phyloP scores from a whole-genome alignment of 78 protist species.

The Trichosphaerium sp. region DNA sequence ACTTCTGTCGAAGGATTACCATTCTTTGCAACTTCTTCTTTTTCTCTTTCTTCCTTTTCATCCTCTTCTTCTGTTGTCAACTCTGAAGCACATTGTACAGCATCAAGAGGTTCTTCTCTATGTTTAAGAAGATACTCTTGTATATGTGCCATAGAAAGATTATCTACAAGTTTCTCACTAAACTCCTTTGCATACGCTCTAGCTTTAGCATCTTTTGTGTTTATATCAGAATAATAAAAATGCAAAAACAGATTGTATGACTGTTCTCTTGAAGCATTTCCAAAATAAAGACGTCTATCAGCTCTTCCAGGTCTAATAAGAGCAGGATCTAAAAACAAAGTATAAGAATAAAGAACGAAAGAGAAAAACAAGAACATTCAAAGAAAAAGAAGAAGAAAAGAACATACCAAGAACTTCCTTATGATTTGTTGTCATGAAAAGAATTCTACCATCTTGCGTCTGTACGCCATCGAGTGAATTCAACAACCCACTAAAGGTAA shows the following conservation, averaged over 20 bases:
- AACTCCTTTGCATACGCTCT: no score
- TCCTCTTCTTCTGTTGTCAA: no score
- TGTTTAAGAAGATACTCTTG: slow-evolving; percentile 21
- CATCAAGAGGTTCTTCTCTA: not conserved
- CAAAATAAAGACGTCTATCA: slow-evolving; percentile 38
- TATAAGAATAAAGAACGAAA: no score
- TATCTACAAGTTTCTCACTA: not conserved
- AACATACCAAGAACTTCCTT: slow-evolving; percentile 53
- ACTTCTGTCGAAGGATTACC: no score
- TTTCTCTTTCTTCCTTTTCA: no score
- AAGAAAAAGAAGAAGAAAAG: no score
- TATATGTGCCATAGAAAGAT: slow-evolving; percentile 19
- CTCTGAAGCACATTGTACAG: not conserved
- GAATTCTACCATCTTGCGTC: slow-evolving; percentile 64
- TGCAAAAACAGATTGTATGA: slow-evolving; percentile 13
- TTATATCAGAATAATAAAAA: slow-evolving; percentile 23
- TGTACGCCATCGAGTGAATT: slow-evolving; percentile 89
- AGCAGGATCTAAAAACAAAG: slow-evolving; percentile 67
- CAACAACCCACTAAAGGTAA: slow-evolving; percentile 71
- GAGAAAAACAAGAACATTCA: no score
- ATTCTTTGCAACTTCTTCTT: no score
- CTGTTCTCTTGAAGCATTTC: slow-evolving; percentile 2
- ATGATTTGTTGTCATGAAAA: slow-evolving; percentile 86
- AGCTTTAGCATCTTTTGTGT: no score
- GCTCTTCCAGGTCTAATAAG: slow-evolving; percentile 80